A percentile compares a stretch with the other conserved stretches of the same genome.
Conservation (phyloP, 305 asterid genomes). For the Rubia tinctorum region DNA sequence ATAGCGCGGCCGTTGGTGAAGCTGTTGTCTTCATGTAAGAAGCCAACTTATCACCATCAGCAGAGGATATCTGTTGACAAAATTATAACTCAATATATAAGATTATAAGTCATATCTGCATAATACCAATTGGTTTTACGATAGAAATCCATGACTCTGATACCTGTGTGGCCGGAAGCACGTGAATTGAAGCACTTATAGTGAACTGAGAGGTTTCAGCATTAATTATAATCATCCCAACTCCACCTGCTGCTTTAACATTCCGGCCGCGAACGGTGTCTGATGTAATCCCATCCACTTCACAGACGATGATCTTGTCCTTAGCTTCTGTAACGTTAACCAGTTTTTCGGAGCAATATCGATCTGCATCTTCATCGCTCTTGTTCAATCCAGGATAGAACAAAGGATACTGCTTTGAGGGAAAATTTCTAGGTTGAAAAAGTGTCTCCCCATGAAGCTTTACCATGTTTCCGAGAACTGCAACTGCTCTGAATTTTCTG, state of each 20-base stretch:
- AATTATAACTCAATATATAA: too few species aligned
- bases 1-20: constrained; percentile 31
- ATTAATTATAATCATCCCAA: constrained; percentile 34
- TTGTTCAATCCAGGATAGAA: constrained; percentile 17
- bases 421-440: constrained; percentile 28
- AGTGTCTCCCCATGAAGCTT: constrained; percentile 26
- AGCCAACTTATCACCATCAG: constrained; percentile 18
- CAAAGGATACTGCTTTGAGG: constrained; percentile 13
- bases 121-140: too few species aligned
- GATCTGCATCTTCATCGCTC: neutral
- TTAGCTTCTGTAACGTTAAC: neutral
- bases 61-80: too few species aligned
- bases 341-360: constrained; percentile 6
- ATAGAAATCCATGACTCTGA: too few species aligned
- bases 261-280: constrained; percentile 17
- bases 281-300: neutral
- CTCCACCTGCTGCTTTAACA: constrained; percentile 38
- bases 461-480: constrained; percentile 25
- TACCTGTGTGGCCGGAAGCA: constrained; percentile 31
- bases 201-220: neutral
- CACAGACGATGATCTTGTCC: constrained; percentile 25
- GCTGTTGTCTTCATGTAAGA: constrained; percentile 28
- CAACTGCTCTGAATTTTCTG: constrained; percentile 22
- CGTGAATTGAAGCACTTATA: constrained; percentile 6
- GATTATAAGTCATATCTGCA: too few species aligned